Evolutionary conservation across 2,329 filamentous ascomycete genomes (phyloP), one percentile per base, ranked within the genome.

Genomic region (Nigrospora oryzae): DNA sequence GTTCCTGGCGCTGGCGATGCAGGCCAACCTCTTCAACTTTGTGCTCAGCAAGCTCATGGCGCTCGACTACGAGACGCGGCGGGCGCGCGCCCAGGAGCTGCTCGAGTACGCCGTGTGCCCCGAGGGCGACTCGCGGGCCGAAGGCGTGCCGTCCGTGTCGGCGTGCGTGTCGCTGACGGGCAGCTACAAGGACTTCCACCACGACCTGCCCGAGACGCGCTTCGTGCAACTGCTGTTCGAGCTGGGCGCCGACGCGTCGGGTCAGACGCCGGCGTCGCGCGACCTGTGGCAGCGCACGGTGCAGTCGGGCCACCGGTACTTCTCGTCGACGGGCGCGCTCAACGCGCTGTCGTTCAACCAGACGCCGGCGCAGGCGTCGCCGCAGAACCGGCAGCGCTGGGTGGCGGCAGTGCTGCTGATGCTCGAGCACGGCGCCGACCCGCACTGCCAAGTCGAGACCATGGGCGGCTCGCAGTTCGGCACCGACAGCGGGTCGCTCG

Each of bases 301-400:
- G 5, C 33, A 28, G 19, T 16, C 38, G n/a, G 43, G 43, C 7
- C 28, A 36, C 13, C 36, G 28, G 30, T 45, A 40, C 31, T 45
- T 45, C 16, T 11, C 34, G 34, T 16, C 14, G 34, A 5, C 13
- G 34, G 34, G 34, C 34, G 55, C 59, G 28, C 43, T 61, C 17
- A 55, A 50, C 33, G 54, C 57, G 34, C 34, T 36, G 34, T 40
- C 28, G 8, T 15, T 15, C 23, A 16, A 39, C 10, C 14, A 40
- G 16, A 31, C 11, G 12, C 15, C 36, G 1, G 14, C 36, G 8
- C 14, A 16, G 10, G 14, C 32, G 14, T 40, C 36, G 14, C 35
- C 37, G 37, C 36, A 45, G 43, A 45, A 45, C 31, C 43, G 43
- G 4, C 43, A 40, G 15, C 36, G 36, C 16, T 45, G 43, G 43